Conservation (phyloP, 345 rosid species). For the Aquilaria malaccensis region DNA sequence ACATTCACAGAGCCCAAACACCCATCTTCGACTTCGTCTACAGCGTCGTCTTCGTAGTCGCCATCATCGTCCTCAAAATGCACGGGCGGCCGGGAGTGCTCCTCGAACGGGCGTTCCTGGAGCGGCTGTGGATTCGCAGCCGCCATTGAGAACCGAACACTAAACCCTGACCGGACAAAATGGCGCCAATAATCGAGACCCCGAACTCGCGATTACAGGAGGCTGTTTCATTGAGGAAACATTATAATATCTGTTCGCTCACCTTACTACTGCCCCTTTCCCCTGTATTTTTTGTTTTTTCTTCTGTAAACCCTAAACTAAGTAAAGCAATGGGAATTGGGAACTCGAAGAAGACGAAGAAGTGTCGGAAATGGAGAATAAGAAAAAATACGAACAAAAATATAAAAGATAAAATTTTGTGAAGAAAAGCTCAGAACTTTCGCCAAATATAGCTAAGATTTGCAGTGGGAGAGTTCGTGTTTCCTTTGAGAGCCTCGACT, state of each 20-base stretch:
- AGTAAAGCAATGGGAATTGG: not conserved
- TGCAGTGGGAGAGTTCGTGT: conserved; percentile 27
- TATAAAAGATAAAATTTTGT: not conserved
- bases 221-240: conserved; percentile 26
- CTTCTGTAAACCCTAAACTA: conserved; percentile 24
- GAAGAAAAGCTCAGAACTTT: not conserved
- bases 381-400: not conserved
- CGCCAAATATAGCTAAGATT: conserved; percentile 29
- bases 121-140: conserved; percentile 52
- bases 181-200: conserved; percentile 11
- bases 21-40: conserved; percentile 39
- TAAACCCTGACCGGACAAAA: conserved; percentile 9
- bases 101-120: conserved; percentile 38
- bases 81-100: conserved; percentile 20
- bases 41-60: conserved; percentile 34
- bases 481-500: conserved; percentile 27
- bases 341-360: conserved; percentile 11
- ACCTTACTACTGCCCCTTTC: not conserved
- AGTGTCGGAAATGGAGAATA: conserved; percentile 16
- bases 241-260: conserved; percentile 9
- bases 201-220: conserved; percentile 2
- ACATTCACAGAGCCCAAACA: conserved; percentile 32
- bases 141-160: conserved; percentile 23
- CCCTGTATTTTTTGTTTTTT: not conserved
- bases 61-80: conserved; percentile 43